Evolutionary conservation across 73 alveolate species (phyloP), one percentile per base, ranked within the genome.

Genomic region (Blepharisma stoltei): DNA sequence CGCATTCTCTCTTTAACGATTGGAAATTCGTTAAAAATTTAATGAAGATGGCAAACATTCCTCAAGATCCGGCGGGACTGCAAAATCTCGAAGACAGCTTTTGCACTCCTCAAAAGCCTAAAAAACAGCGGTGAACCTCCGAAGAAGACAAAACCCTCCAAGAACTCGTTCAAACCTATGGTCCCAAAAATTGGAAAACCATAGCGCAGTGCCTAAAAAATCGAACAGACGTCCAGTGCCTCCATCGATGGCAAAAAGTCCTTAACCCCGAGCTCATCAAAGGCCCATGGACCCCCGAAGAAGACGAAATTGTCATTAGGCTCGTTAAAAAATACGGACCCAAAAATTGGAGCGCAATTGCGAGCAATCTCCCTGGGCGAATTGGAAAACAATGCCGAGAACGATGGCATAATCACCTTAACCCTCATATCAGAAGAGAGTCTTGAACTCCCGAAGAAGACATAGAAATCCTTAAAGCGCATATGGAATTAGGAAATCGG

Each of bases 241-340:
- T 88, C 14, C 95, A 88, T 53, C 47, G 95, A 45, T 88, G 95
- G 95, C 71, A 78, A 76, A 89, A 86, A 78, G 92, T 81, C 37
- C 86, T 82, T 37, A 79, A 83, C 68, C 95, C 97, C 3, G 88
- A 82, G n/a, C 68, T 93, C 71, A 82, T 87, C 53, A 93, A 90
- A 76, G 98, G 97, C 6, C 95, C 95, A 50, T 93, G 98, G 97
- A 83, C 95, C 6, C 89, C 83, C 45, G 93, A 93, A 14, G 98
- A 93, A 73, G 98, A 93, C 71, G 70, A 84, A 23, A 88, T 83
- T 38, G 78, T 93, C 50, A 86, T 87, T n/a, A 83, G 90, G 23
- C 78, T 86, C 87, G 95, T 93, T 21, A 73, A 67, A 8, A 67
- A 88, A 76, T 76, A 68, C 70, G 98, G 98, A 20, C 93, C 90